These are phyloP conservation scores for Gossypium trilobum DNA, from an alignment of 441 rosid species.

Conservation along the genomic window DNA sequence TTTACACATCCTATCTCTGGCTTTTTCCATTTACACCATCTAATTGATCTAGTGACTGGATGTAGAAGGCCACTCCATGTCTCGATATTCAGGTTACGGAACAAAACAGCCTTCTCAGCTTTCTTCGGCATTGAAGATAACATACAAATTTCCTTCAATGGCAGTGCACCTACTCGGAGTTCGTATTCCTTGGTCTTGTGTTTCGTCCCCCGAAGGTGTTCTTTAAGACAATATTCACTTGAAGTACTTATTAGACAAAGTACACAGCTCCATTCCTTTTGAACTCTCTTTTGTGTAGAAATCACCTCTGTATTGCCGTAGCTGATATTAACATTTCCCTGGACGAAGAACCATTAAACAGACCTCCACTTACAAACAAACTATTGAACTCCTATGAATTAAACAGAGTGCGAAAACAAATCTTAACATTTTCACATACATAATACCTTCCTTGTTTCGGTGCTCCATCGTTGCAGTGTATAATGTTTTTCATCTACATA, in stretches of 20 bases:
- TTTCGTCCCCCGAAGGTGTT: conserved; percentile 25
- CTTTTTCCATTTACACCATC: conserved; percentile 27
- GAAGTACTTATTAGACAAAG: conserved; percentile 24
- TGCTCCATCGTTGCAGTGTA: background rate
- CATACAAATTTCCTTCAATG: background rate
- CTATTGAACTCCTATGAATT: background rate
- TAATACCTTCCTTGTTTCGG: background rate
- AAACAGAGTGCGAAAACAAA: background rate
- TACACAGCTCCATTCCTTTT: conserved; percentile 31
- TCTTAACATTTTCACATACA: background rate
- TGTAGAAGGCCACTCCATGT: conserved; percentile 11
- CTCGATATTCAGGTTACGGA: conserved; percentile 2
- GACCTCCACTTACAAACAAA: background rate
- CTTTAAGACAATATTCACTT: conserved; percentile 21
- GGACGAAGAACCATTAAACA: background rate
- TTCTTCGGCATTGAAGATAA: background rate
- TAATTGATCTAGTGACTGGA: conserved; percentile 21
- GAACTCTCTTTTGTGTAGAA: conserved; percentile 15
- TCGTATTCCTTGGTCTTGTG: conserved; percentile 21
- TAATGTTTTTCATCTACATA: background rate
- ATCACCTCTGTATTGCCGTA: background rate
- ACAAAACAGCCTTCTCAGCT: background rate
- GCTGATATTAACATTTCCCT: conserved; percentile 14
- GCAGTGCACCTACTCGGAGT: conserved; percentile 7
- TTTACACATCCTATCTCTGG: conserved; percentile 30